These are phyloP conservation scores for Tetracentron sinense DNA, from an alignment of 164 flowering plant species.

Conservation along the genomic window DNA sequence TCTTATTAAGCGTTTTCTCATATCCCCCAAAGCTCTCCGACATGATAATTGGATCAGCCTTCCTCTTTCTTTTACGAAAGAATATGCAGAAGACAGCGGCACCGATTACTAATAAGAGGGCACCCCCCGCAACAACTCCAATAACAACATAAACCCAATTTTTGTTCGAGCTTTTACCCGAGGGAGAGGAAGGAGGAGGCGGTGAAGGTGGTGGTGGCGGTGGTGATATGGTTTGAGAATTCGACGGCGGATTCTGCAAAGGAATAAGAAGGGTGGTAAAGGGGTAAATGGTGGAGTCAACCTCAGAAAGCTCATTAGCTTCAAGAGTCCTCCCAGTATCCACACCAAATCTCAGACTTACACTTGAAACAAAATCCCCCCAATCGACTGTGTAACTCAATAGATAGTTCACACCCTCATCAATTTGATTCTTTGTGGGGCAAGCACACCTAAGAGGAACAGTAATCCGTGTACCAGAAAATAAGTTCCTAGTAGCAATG, in stretches of 20 bases:
- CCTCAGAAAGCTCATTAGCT: conserved; percentile 51
- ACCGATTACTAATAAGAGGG: conserved; percentile 17
- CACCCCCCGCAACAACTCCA: conserved; percentile 40
- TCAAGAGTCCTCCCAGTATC: conserved; percentile 25
- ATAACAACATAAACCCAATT: conserved; percentile 45
- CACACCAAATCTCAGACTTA: conserved; percentile 45
- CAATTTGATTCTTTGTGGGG: conserved; percentile 55
- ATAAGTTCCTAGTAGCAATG: conserved; percentile 10
- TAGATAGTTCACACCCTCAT: conserved; percentile 44
- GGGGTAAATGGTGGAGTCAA: conserved; percentile 27
- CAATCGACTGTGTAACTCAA: conserved; percentile 37
- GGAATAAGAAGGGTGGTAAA: conserved; percentile 74
- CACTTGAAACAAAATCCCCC: conserved; percentile 33
- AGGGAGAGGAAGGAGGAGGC: no score
- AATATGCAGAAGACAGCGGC: conserved; percentile 22
- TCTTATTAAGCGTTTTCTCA: conserved; percentile 23
- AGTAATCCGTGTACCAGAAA: conserved; percentile 28
- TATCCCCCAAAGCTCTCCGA: conserved; percentile 28
- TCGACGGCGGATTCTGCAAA: conserved; percentile 42
- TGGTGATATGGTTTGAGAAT: conserved; percentile 26
- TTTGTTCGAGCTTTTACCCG: conserved; percentile 23
- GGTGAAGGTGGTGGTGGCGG: conserved; percentile 32
- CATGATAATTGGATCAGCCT: conserved; percentile 5
- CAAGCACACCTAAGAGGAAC: conserved; percentile 87
- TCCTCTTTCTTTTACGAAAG: conserved; percentile 19